phyloP scores from a whole-genome alignment of 2,329 filamentous ascomycete species.

The Ascochyta koolunga region DNA sequence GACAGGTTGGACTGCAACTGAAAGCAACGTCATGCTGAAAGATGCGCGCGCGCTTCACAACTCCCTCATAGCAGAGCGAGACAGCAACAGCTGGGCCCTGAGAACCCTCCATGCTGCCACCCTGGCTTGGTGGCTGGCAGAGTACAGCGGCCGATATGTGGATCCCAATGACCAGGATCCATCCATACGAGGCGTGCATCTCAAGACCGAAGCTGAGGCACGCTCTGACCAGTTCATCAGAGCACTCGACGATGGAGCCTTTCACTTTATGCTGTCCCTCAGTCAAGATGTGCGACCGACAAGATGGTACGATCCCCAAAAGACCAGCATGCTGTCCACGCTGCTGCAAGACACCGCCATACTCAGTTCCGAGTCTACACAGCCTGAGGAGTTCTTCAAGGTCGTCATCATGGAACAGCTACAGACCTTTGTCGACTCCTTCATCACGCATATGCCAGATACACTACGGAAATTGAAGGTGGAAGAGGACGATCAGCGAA shows the following conservation, averaged over 20 bases:
- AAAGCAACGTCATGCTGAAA: constrained; percentile 68
- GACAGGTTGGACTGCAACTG: constrained; percentile 77
- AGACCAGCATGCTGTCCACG: constrained; percentile 80
- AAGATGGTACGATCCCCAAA: constrained; percentile 87
- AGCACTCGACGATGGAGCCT: constrained; percentile 83
- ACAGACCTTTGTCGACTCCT: constrained; percentile 86
- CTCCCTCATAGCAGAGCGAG: constrained; percentile 68
- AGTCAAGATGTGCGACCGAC: constrained; percentile 80
- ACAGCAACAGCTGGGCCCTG: constrained; percentile 73
- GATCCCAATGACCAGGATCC: constrained; percentile 68
- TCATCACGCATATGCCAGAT: constrained; percentile 95
- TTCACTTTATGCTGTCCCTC: constrained; percentile 88
- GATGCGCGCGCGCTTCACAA: constrained; percentile 74
- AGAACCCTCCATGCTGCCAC: constrained; percentile 79
- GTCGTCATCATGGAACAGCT: constrained; percentile 76
- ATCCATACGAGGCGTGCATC: constrained; percentile 60
- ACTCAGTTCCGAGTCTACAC: constrained; percentile 69
- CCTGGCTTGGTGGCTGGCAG: constrained; percentile 84
- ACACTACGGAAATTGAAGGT: constrained; percentile 82
- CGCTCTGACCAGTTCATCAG: constrained; percentile 76
- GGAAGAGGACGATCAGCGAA: constrained; percentile 86
- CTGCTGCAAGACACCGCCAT: constrained; percentile 79
- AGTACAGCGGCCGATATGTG: constrained; percentile 89
- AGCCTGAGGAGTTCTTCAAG: constrained; percentile 76
- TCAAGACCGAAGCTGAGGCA: constrained; percentile 70